Evolutionary conservation across 2,329 filamentous ascomycete genomes (phyloP).

Genomic region (Fusarium zealandicum): DNA sequence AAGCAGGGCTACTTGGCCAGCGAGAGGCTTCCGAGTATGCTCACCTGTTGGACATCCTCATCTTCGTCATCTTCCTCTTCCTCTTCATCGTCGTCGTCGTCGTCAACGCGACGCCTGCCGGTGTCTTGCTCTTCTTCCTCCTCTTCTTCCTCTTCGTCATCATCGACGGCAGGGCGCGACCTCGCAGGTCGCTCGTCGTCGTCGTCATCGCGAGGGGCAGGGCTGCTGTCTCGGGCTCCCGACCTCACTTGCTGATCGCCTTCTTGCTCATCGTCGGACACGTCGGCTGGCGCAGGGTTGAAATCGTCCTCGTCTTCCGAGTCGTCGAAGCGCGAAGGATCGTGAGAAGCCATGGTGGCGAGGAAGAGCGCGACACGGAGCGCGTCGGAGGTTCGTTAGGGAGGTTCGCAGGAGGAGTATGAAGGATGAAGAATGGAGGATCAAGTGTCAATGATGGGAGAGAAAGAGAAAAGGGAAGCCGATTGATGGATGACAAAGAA

Average conservation of each 20-base stretch:
- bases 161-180: constrained; percentile 49
- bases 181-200: constrained; percentile 45
- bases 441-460: constrained; percentile 1
- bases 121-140: constrained; percentile 46
- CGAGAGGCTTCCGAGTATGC: constrained; percentile 1
- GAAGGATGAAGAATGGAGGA: constrained; percentile 8
- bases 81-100: constrained; percentile 64
- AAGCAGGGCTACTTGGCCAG: constrained; percentile 5
- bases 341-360: constrained; percentile 55
- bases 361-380: constrained; percentile 27
- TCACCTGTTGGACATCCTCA: constrained; percentile 72
- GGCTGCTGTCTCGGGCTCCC: constrained; percentile 49
- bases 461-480: constrained; percentile 11
- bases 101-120: constrained; percentile 46
- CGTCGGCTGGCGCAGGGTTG: constrained; percentile 78
- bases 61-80: constrained; percentile 71
- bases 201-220: constrained; percentile 44
- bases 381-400: constrained; percentile 20
- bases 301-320: constrained; percentile 87
- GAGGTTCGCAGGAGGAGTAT: background rate
- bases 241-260: constrained; percentile 50
- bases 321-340: constrained; percentile 61
- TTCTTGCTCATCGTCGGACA: constrained; percentile 67
- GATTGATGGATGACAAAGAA: constrained; percentile 34
- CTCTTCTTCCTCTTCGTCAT: constrained; percentile 51